Percentiles rank a stretch among this genome's conserved stretches.
These are phyloP conservation scores for Globisporangium nodosum DNA, from an alignment of 352 stramenopile species.

Conservation along the genomic window DNA sequence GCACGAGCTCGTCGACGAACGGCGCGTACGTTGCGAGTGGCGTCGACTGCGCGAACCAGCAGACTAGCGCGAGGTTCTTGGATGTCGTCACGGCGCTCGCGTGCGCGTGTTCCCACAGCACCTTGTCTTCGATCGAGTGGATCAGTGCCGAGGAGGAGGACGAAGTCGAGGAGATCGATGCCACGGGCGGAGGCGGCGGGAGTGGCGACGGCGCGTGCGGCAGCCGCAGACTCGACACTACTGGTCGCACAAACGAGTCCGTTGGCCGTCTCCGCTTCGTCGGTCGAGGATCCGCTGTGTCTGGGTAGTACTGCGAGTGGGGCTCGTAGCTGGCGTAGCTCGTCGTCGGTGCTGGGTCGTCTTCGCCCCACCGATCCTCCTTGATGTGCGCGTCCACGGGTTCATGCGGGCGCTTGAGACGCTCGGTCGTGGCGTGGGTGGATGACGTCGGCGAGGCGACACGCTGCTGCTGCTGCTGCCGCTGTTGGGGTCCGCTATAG, in stretches of 20 bases:
- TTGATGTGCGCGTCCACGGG: not conserved
- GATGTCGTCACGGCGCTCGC: constrained; percentile 27
- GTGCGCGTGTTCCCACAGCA: constrained; percentile 52
- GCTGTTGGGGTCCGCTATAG: not conserved
- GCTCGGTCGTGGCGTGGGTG: not conserved
- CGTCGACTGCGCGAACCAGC: constrained; percentile 42
- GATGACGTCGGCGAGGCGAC: not conserved
- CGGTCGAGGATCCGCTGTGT: not conserved
- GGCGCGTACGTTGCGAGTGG: constrained; percentile 34
- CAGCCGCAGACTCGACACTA: not conserved
- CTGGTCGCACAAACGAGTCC: constrained; percentile 11
- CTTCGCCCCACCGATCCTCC: constrained; percentile 3
- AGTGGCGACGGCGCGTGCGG: constrained; percentile 4
- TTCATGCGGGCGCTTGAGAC: constrained; percentile 2
- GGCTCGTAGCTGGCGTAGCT: not conserved
- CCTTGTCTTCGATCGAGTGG: constrained; percentile 34
- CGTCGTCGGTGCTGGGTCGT: not conserved
- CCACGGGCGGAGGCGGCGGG: not conserved
- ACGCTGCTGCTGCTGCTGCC: not conserved
- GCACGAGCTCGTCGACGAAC: constrained; percentile 43
- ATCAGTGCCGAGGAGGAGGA: not conserved
- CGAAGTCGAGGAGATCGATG: not conserved
- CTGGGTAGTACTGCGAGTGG: not conserved
- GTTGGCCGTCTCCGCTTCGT: constrained; percentile 12
- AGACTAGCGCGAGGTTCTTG: constrained; percentile 59